Evolutionary conservation across 306 rosid genomes (phyloP).

Genomic region (Spatholobus suberectus): DNA sequence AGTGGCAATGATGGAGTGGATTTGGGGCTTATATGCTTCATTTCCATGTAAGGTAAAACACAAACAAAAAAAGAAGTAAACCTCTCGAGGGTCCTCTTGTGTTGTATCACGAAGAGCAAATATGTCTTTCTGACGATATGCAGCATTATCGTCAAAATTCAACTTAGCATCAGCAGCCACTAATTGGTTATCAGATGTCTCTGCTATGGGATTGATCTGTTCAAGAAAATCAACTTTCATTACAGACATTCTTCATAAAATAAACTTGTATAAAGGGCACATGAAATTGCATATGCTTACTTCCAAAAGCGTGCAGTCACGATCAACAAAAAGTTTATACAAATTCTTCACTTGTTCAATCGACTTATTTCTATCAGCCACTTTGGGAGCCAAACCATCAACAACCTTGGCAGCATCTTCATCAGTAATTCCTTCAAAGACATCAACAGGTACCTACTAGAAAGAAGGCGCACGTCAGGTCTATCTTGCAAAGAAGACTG

Average conservation of each 20-base stretch:
- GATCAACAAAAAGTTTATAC: slow-evolving; percentile 77
- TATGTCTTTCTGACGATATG: slow-evolving; percentile 86
- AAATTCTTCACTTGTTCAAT: slow-evolving; percentile 99
- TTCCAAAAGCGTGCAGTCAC: slow-evolving; percentile 97
- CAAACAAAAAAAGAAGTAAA: slow-evolving; percentile 33
- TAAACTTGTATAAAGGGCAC: slow-evolving; percentile 11
- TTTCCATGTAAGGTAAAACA: slow-evolving; percentile 14
- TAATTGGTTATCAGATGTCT: slow-evolving; percentile 91
- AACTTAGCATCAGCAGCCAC: slow-evolving; percentile 99
- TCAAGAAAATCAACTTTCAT: slow-evolving; percentile 34
- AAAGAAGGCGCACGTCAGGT: slow-evolving; percentile 42
- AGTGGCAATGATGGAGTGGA: background rate
- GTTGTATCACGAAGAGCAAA: slow-evolving; percentile 94
- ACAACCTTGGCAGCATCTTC: slow-evolving; percentile 96
- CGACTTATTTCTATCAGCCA: slow-evolving; percentile 71
- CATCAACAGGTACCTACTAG: slow-evolving; percentile 90
- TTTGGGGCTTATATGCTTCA: background rate
- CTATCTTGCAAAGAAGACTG: slow-evolving; percentile 29
- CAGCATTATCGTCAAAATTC: slow-evolving; percentile 98
- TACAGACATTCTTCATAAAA: slow-evolving; percentile 13
- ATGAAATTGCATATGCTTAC: slow-evolving; percentile 60
- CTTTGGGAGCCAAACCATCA: slow-evolving; percentile 94
- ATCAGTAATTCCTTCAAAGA: slow-evolving; percentile 89
- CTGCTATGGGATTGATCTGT: slow-evolving; percentile 97
- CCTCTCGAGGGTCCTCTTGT: slow-evolving; percentile 99